Conservation (phyloP, 108 stramenopile species). For the Nitzschia sp. region DNA sequence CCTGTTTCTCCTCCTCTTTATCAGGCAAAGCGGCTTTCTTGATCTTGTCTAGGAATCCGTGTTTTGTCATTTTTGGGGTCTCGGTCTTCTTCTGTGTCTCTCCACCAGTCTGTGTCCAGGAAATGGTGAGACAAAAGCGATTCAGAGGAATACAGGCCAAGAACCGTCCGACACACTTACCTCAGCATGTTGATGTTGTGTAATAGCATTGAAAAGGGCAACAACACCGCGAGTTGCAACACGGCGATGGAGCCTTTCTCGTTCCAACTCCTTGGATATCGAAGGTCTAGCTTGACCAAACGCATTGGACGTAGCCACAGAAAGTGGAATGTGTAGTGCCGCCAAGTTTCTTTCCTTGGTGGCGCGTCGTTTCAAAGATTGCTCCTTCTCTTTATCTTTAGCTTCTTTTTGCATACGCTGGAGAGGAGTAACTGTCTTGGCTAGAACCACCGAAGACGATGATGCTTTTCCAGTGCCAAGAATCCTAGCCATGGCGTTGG, state of each 20-base stretch:
- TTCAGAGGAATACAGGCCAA: background rate
- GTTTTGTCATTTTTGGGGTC: slow-evolving; percentile 60
- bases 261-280: slow-evolving; percentile 67
- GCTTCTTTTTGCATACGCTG: slow-evolving; percentile 67
- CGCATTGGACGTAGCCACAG: slow-evolving; percentile 59
- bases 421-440: slow-evolving; percentile 80
- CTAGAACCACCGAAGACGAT: slow-evolving; percentile 46
- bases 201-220: slow-evolving; percentile 86
- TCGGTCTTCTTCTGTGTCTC: slow-evolving; percentile 32
- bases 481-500: slow-evolving; percentile 82
- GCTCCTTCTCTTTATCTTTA: slow-evolving; percentile 51
- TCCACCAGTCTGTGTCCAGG: background rate
- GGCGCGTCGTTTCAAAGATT: slow-evolving; percentile 52
- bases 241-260: slow-evolving; percentile 76
- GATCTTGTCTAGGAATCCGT: slow-evolving; percentile 79
- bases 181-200: slow-evolving; percentile 64
- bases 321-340: slow-evolving; percentile 73
- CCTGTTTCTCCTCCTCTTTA: slow-evolving; percentile 8
- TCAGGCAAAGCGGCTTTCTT: slow-evolving; percentile 46
- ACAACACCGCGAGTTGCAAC: slow-evolving; percentile 90
- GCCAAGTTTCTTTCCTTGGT: slow-evolving; percentile 65
- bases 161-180: background rate
- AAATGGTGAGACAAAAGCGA: background rate
- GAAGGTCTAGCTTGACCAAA: slow-evolving; percentile 22
- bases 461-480: slow-evolving; percentile 41